Percentiles rank a stretch among this genome's conserved stretches.
Conservation (phyloP, 2,329 filamentous ascomycete genomes). For the Ascochyta clinopodiicola region DNA sequence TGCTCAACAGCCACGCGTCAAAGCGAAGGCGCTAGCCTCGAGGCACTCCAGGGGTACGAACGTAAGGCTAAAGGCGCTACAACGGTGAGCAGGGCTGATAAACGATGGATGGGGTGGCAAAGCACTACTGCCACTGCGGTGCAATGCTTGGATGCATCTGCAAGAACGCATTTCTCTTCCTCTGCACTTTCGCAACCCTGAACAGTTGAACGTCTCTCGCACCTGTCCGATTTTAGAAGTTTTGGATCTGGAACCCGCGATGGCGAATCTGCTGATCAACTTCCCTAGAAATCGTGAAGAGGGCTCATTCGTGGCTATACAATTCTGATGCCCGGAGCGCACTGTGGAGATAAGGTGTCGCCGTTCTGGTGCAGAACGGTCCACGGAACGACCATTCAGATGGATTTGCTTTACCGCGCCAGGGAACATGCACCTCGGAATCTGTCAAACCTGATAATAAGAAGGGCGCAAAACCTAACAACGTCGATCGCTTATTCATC, state of each 20-base stretch:
- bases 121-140: background rate
- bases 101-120: conserved; percentile 6
- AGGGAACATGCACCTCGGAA: background rate
- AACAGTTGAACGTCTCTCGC: background rate
- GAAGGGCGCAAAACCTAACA: conserved; percentile 7
- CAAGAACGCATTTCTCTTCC: background rate
- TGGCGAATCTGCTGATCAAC: background rate
- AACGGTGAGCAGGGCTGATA: conserved; percentile 15
- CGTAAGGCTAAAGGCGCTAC: conserved; percentile 2
- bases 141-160: background rate
- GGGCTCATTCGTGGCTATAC: background rate
- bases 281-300: background rate
- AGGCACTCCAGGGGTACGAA: conserved; percentile 4
- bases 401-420: conserved; percentile 7
- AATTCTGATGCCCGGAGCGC: background rate
- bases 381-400: conserved; percentile 9
- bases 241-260: background rate
- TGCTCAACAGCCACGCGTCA: conserved; percentile 10
- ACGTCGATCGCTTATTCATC: conserved; percentile 25
- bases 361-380: background rate
- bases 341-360: background rate
- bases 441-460: background rate
- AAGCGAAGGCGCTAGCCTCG: conserved; percentile 12
- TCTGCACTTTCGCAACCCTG: background rate
- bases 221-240: background rate